A percentile compares a stretch with the other conserved stretches of the same genome.
Evolutionary conservation across 805 yeast genomes (phyloP).

Genomic region (Suhomyces sp.): DNA sequence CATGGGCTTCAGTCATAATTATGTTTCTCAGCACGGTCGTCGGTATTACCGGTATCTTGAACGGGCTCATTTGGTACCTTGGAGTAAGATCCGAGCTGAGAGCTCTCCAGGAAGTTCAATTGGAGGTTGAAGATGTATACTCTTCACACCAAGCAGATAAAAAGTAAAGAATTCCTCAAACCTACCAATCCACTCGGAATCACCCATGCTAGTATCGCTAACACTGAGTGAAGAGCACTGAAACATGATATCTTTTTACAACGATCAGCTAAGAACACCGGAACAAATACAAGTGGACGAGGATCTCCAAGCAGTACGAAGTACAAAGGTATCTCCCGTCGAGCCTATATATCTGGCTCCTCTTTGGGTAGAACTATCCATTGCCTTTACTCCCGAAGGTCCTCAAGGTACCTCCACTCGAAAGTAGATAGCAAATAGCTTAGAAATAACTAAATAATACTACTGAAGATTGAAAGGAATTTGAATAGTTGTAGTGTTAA

Average conservation of each 20-base stretch:
- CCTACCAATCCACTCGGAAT: too few species aligned
- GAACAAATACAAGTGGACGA: background rate
- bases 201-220: background rate
- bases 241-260: background rate
- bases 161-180: background rate
- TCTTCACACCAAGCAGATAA: background rate
- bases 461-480: background rate
- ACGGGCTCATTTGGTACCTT: conserved; percentile 73
- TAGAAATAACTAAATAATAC: conserved; percentile 6
- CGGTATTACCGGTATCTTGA: conserved; percentile 62
- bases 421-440: background rate
- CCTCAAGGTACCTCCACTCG: background rate
- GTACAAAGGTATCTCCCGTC: background rate
- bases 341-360: background rate
- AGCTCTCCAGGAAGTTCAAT: conserved; percentile 69
- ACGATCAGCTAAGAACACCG: background rate
- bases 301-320: background rate
- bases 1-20: conserved; percentile 60
- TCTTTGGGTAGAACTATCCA: too few species aligned
- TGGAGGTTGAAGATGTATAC: conserved; percentile 51
- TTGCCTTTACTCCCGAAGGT: too few species aligned
- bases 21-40: conserved; percentile 53
- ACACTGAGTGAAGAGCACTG: background rate
- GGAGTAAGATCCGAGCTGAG: conserved; percentile 82
- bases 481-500: background rate